Percentiles rank a stretch among this genome's conserved stretches.
phyloP scores from a whole-genome alignment of 2,329 filamentous ascomycete species.

The Botrytis fragariae region DNA sequence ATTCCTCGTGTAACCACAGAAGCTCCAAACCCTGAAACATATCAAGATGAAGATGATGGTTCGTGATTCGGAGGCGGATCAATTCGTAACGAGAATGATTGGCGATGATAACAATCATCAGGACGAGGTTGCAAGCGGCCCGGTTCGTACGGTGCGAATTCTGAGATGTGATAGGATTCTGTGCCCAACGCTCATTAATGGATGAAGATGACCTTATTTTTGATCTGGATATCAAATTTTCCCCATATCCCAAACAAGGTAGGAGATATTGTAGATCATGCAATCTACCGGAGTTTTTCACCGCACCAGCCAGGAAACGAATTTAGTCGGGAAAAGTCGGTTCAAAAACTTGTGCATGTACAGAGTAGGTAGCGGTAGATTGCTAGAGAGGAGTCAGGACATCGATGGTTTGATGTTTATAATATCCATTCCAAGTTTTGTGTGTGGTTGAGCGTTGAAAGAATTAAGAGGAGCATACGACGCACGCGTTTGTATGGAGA shows the following conservation, averaged over 20 bases:
- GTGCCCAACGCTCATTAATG: slow-evolving; percentile 1
- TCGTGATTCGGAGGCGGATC: background rate
- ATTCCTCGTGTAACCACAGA: background rate
- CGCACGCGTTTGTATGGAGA: background rate
- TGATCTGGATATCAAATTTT: slow-evolving; percentile 2
- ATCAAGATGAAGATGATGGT: background rate
- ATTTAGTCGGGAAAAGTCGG: background rate
- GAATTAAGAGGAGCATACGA: background rate
- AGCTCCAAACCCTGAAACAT: background rate
- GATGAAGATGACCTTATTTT: background rate
- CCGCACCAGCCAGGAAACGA: background rate
- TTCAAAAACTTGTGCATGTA: background rate
- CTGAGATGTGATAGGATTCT: background rate
- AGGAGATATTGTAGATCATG: background rate
- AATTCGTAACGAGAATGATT: background rate
- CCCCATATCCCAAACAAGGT: background rate
- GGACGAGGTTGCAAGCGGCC: background rate
- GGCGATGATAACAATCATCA: background rate
- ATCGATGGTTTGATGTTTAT: background rate
- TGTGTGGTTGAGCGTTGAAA: background rate
- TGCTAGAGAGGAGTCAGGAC: background rate
- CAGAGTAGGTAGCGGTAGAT: background rate
- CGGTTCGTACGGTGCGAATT: slow-evolving; percentile 2
- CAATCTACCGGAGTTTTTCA: background rate
- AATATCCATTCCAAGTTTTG: background rate